Conservation (phyloP, 2,329 filamentous ascomycete species). For the Fusarium sp. region DNA sequence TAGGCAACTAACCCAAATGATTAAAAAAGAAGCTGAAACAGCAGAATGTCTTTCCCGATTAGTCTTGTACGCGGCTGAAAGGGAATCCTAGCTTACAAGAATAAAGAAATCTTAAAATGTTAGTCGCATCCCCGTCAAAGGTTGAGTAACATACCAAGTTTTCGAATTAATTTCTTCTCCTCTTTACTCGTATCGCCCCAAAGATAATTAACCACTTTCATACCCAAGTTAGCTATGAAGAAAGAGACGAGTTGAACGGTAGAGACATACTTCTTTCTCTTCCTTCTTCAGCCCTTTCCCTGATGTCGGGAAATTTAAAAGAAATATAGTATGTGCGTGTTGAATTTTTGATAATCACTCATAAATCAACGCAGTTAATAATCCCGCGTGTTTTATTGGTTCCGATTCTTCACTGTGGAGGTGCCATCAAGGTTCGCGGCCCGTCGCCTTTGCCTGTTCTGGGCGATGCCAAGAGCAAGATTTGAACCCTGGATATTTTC, state of each 20-base stretch:
- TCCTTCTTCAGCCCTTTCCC: neutral
- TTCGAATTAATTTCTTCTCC: constrained; percentile 36
- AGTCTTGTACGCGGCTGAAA: rapidly evolving
- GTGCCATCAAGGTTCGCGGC: neutral
- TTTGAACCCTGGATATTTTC: too few species aligned
- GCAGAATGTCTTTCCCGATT: constrained; percentile 5
- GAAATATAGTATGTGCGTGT: neutral
- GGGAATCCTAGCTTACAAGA: constrained; percentile 27
- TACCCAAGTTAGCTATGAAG: neutral
- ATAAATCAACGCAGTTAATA: neutral
- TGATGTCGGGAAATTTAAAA: neutral
- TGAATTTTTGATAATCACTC: neutral
- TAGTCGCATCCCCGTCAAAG: rapidly evolving
- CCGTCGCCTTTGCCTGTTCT: neutral
- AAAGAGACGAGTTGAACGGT: neutral
- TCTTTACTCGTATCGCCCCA: constrained; percentile 36
- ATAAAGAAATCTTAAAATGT: constrained; percentile 50
- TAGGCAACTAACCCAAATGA: constrained; percentile 1
- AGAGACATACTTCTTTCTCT: neutral
- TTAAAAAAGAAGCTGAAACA: constrained; percentile 41
- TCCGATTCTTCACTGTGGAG: neutral
- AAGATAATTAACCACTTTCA: constrained; percentile 25
- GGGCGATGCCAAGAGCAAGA: neutral
- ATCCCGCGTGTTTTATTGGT: neutral
- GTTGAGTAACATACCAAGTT: constrained; percentile 14